Percentiles rank a stretch among this genome's conserved stretches.
These are phyloP conservation scores for Heliosperma pusillum DNA, from an alignment of 148 eudicot genomes.

Conservation along the genomic window DNA sequence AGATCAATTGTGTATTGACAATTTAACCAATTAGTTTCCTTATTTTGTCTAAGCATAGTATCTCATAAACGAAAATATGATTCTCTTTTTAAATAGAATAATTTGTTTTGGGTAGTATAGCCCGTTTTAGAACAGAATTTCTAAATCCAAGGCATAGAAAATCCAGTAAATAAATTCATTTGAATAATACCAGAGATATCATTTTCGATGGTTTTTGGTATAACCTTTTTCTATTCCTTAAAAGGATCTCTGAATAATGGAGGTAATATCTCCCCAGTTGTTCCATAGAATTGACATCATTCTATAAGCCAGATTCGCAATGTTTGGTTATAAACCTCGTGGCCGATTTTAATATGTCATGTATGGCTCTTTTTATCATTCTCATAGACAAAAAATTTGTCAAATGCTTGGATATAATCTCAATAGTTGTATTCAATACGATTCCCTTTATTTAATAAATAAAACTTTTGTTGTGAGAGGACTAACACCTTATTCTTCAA, in stretches of 20 bases:
- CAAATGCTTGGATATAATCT: neutral
- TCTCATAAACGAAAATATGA: too few species aligned
- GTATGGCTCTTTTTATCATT: neutral
- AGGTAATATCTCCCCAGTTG: neutral
- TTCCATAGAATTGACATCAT: neutral
- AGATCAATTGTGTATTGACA: neutral
- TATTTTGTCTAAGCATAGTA: too few species aligned
- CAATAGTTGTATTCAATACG: neutral
- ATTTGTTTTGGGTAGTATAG: neutral
- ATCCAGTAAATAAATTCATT: neutral
- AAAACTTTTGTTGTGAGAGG: neutral
- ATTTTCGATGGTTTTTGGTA: neutral
- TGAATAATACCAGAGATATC: neutral
- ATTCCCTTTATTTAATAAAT: neutral
- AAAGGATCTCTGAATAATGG: neutral
- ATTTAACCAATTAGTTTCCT: too few species aligned
- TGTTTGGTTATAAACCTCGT: neutral
- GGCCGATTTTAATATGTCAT: neutral
- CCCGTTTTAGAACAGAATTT: neutral
- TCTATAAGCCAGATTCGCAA: neutral
- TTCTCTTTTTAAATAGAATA: too few species aligned
- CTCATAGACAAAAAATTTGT: neutral
- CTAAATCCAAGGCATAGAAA: neutral
- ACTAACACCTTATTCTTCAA: neutral
- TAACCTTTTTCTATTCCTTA: neutral